These are phyloP conservation scores for Saitozyma podzolica DNA, from an alignment of 768 basidiomycete species.

Conservation along the genomic window DNA sequence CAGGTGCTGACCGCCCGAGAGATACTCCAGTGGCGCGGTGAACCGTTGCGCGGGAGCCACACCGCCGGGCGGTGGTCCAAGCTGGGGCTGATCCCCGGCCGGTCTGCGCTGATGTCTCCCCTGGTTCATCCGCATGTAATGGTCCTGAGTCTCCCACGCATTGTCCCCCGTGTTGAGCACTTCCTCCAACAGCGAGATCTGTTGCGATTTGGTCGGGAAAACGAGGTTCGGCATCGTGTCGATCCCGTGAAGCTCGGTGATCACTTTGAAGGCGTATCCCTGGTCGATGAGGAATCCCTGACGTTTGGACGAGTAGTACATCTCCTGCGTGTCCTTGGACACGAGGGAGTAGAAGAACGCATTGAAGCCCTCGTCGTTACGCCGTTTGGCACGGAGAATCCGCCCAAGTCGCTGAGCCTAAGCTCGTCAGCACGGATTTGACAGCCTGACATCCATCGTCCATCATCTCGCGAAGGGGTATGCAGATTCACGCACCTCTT, in stretches of 20 bases:
- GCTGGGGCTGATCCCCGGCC: conserved; percentile 17
- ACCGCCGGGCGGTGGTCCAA: conserved; percentile 7
- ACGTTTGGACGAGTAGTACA: conserved; percentile 98
- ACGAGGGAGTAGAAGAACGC: conserved; percentile 98
- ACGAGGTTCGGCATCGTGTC: conserved; percentile 83
- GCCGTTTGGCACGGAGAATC: conserved; percentile 91
- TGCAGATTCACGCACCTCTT: conserved; percentile 73
- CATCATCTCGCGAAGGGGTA: conserved; percentile 62
- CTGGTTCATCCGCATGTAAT: conserved; percentile 42
- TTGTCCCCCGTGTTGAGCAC: conserved; percentile 90
- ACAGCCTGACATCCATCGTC: conserved; percentile 1
- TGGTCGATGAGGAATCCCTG: conserved; percentile 99
- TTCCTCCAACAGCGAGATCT: conserved; percentile 92
- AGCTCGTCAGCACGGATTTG: background rate
- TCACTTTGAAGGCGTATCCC: conserved; percentile 99
- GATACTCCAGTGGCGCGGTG: conserved; percentile 47
- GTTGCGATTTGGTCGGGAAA: conserved; percentile 85
- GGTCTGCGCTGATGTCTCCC: conserved; percentile 35
- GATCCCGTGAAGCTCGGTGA: conserved; percentile 93
- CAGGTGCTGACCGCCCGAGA: conserved; percentile 53
- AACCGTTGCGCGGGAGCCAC: conserved; percentile 32
- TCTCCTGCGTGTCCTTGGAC: conserved; percentile 82
- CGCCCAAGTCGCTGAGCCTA: conserved; percentile 63
- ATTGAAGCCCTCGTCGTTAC: conserved; percentile 99
- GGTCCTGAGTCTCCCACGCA: conserved; percentile 52